These are phyloP conservation scores for Aphanocladium album DNA, from an alignment of 2,329 filamentous ascomycete species.

Conservation along the genomic window DNA sequence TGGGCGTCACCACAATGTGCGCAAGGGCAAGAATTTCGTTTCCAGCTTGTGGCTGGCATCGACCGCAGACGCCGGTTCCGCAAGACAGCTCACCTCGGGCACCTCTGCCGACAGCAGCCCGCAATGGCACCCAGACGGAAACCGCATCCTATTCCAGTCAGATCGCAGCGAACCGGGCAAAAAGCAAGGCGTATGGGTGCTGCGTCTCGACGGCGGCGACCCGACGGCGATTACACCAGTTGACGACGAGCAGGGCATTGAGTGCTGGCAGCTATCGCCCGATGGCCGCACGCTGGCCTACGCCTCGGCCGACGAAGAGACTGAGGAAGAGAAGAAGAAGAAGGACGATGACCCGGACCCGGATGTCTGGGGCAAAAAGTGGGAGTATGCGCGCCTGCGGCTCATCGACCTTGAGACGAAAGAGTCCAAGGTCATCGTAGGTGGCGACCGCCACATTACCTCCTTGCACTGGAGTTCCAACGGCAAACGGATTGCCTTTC, in stretches of 20 bases:
- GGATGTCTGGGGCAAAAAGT: slow-evolving; percentile 31
- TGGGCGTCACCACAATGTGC: background rate
- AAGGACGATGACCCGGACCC: slow-evolving; percentile 28
- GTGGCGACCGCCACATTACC: slow-evolving; percentile 11
- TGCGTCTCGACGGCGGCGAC: slow-evolving; percentile 20
- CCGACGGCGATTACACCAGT: slow-evolving; percentile 13
- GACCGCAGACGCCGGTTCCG: background rate
- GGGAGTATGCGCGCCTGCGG: slow-evolving; percentile 27
- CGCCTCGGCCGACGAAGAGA: slow-evolving; percentile 17
- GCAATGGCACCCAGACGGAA: slow-evolving; percentile 24
- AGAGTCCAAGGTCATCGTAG: slow-evolving; percentile 15
- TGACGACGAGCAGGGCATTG: slow-evolving; percentile 16
- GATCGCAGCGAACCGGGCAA: slow-evolving; percentile 28
- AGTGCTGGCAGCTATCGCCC: slow-evolving; percentile 13
- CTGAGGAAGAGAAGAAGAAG: slow-evolving; percentile 9
- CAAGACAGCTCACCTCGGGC: slow-evolving; percentile 10
- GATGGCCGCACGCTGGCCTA: slow-evolving; percentile 16
- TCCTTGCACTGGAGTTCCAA: slow-evolving; percentile 18
- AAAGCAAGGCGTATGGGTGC: slow-evolving; percentile 20
- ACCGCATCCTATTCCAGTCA: slow-evolving; percentile 27
- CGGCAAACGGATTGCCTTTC: slow-evolving; percentile 16
- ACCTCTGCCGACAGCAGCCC: background rate
- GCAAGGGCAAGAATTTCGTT: slow-evolving; percentile 6
- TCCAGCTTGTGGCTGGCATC: slow-evolving; percentile 12
- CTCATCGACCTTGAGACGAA: slow-evolving; percentile 25